These are phyloP conservation scores for Calocybe gangraenosa DNA, from an alignment of 768 basidiomycete genomes.

Conservation along the genomic window DNA sequence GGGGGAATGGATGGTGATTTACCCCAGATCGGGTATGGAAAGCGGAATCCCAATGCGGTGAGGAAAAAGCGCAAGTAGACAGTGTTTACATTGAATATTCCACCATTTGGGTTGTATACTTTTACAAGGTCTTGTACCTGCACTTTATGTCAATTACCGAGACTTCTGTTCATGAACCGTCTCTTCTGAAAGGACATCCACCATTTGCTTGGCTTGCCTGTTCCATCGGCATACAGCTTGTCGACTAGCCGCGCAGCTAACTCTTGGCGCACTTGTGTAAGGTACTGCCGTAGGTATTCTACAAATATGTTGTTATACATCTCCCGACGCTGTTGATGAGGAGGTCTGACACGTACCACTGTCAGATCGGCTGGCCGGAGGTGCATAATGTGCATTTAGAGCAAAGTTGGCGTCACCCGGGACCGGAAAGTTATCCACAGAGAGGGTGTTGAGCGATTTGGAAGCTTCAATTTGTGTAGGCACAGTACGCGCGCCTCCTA, in stretches of 20 bases:
- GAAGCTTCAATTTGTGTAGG: conserved; percentile 80
- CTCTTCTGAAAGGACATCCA: conserved; percentile 99
- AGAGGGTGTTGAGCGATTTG: conserved; percentile 86
- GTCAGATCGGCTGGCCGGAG: conserved; percentile 72
- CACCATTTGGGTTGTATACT: conserved; percentile 10
- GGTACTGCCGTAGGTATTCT: conserved; percentile 90
- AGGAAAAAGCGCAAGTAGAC: conserved; percentile 55
- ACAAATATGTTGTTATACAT: background rate
- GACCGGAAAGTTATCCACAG: conserved; percentile 89
- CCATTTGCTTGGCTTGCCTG: conserved; percentile 97
- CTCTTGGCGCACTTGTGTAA: conserved; percentile 92
- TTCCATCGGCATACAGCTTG: conserved; percentile 87
- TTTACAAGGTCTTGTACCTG: conserved; percentile 12
- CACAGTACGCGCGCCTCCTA: conserved; percentile 66
- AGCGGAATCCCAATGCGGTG: conserved; percentile 83
- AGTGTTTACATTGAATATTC: conserved; percentile 6
- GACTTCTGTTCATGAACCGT: conserved; percentile 90
- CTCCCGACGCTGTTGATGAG: conserved; percentile 12
- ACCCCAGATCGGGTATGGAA: conserved; percentile 84
- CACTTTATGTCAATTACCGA: conserved; percentile 52
- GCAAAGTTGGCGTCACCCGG: conserved; percentile 96
- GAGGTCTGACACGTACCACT: conserved; percentile 47
- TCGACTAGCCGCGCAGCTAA: conserved; percentile 83
- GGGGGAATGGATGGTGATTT: conserved; percentile 59
- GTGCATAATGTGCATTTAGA: conserved; percentile 87